Conservation (phyloP, 345 rosid genomes). For the Euphorbia tirucalli region DNA sequence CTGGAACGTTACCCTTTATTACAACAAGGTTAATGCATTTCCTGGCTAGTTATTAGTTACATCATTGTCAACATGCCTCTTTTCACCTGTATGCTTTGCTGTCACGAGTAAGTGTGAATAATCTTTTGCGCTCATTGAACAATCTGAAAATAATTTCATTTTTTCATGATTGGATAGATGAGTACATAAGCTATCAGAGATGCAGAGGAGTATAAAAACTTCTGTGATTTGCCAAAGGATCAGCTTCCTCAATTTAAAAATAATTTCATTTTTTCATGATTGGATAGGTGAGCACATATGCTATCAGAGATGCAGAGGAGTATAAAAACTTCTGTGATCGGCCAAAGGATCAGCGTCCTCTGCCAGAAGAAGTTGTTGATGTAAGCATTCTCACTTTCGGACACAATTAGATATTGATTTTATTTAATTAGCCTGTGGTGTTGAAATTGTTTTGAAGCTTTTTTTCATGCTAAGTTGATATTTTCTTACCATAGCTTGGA, state of each 20-base stretch:
- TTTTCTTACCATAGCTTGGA: neutral
- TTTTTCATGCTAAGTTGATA: neutral
- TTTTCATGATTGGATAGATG: slow-evolving; percentile 40
- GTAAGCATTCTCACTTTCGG: slow-evolving; percentile 41
- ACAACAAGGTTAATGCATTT: neutral
- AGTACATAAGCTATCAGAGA: slow-evolving; percentile 80
- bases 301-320: slow-evolving; percentile 82
- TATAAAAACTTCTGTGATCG: slow-evolving; percentile 89
- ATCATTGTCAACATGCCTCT: neutral
- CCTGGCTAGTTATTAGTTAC: neutral
- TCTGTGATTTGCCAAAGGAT: too few relatives aligned
- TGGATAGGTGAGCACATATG: slow-evolving; percentile 65
- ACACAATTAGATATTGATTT: neutral
- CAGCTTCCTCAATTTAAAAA: neutral
- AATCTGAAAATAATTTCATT: slow-evolving; percentile 1
- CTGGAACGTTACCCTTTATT: neutral
- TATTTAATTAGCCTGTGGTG: neutral
- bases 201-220: slow-evolving; percentile 80
- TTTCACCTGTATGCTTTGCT: neutral
- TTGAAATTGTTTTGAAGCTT: neutral
- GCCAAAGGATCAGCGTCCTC: slow-evolving; percentile 77
- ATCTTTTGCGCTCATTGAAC: neutral
- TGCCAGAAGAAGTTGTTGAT: slow-evolving; percentile 84
- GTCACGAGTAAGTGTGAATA: neutral
- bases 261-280: slow-evolving; percentile 13